Conservation (phyloP, 1,284 basidiomycete genomes). For the Ustilago sp. region DNA sequence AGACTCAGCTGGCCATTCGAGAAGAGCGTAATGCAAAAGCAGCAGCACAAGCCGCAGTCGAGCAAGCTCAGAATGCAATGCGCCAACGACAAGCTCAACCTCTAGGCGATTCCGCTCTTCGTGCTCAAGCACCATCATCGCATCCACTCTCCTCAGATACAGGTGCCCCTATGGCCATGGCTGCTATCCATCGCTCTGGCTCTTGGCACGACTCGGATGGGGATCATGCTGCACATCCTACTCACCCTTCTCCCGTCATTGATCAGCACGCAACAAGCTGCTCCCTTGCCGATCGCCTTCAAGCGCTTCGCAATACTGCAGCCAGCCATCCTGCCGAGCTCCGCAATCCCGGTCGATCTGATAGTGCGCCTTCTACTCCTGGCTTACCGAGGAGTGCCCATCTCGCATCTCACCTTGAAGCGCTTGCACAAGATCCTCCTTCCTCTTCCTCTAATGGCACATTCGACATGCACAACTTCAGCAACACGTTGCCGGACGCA, state of each 20-base stretch:
- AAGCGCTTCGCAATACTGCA: constrained; percentile 41
- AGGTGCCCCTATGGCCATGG: neutral
- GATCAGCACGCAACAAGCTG: constrained; percentile 35
- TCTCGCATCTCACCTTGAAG: constrained; percentile 34
- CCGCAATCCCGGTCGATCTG: constrained; percentile 30
- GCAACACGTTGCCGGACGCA: constrained; percentile 20
- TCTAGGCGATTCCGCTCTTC: constrained; percentile 37
- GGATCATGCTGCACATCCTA: constrained; percentile 35
- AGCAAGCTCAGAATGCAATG: constrained; percentile 31
- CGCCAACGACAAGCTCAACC: constrained; percentile 27
- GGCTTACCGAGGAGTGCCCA: constrained; percentile 19
- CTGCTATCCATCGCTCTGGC: constrained; percentile 7
- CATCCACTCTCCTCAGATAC: neutral
- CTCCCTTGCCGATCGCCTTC: constrained; percentile 49
- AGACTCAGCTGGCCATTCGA: constrained; percentile 55
- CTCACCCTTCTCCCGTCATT: constrained; percentile 43
- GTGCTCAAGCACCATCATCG: constrained; percentile 3
- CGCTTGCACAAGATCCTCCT: constrained; percentile 23
- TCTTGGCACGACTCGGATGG: constrained; percentile 28
- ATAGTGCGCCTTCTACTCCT: constrained; percentile 12
- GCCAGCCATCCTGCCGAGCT: constrained; percentile 42
- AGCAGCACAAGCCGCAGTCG: constrained; percentile 23
- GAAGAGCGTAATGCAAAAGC: constrained; percentile 57
- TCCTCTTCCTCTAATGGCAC: constrained; percentile 11
- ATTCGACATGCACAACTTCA: constrained; percentile 33